These are phyloP conservation scores for Diaporthe ampelina DNA, from an alignment of 2,329 filamentous ascomycete genomes.

Conservation along the genomic window DNA sequence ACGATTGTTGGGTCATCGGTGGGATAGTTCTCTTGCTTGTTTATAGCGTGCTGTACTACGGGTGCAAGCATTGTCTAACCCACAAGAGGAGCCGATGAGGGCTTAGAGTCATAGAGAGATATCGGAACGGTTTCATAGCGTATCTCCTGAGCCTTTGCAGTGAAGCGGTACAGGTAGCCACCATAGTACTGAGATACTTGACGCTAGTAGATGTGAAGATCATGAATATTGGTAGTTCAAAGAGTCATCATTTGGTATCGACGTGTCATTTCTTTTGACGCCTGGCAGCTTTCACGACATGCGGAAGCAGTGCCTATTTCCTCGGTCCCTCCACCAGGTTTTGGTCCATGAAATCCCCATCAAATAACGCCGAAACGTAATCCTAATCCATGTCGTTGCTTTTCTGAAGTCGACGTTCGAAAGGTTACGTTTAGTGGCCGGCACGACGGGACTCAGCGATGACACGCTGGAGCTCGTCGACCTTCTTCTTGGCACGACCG, in stretches of 20 bases:
- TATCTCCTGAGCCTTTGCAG: background rate
- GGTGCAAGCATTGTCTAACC: background rate
- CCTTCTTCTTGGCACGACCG: constrained; percentile 99
- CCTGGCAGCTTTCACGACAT: constrained; percentile 21
- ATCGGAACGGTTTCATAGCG: too few relatives aligned
- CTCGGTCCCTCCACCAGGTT: constrained; percentile 16
- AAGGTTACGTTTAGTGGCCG: constrained; percentile 64
- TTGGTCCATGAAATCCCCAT: constrained; percentile 32
- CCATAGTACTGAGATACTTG: background rate
- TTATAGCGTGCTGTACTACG: background rate
- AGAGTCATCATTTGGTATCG: constrained; percentile 33
- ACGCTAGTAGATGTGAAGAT: background rate
- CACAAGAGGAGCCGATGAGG: background rate
- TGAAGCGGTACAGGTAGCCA: background rate
- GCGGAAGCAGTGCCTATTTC: constrained; percentile 19
- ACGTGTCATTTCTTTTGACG: constrained; percentile 27
- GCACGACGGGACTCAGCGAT: constrained; percentile 92
- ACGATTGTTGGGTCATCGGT: too few relatives aligned
- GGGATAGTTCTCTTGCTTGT: background rate
- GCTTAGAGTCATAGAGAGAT: background rate
- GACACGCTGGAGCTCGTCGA: constrained; percentile 97
- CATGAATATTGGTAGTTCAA: constrained; percentile 25
- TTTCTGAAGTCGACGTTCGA: constrained; percentile 34
- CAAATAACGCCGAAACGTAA: constrained; percentile 31
- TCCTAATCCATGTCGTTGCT: constrained; percentile 28